phyloP scores from a whole-genome alignment of 805 yeast genomes.

The Blastobotrys muscicola region DNA sequence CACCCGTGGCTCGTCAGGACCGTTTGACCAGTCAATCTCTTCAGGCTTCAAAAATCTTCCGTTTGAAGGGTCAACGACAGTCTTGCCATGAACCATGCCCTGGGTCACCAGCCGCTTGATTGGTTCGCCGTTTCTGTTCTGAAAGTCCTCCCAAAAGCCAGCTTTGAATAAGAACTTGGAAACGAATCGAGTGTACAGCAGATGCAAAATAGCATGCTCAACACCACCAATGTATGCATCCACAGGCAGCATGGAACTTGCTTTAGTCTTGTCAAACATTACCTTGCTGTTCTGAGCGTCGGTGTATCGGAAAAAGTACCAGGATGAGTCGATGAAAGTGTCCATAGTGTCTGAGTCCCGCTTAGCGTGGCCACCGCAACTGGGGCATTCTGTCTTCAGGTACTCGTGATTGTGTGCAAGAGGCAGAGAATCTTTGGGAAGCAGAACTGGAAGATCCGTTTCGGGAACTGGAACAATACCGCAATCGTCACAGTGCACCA shows the following conservation, averaged over 20 bases:
- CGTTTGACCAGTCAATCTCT: constrained; percentile 44
- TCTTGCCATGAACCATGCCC: constrained; percentile 97
- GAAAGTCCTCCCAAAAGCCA: constrained; percentile 50
- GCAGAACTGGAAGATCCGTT: constrained; percentile 66
- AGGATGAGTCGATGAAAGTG: constrained; percentile 94
- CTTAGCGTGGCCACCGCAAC: constrained; percentile 56
- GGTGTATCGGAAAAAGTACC: constrained; percentile 84
- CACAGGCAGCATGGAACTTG: constrained; percentile 59
- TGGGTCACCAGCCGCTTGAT: constrained; percentile 74
- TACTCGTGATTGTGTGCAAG: constrained; percentile 57
- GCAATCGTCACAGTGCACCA: constrained; percentile 75
- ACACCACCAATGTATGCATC: constrained; percentile 91
- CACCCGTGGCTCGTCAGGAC: constrained; percentile 34
- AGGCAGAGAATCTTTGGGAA: constrained; percentile 67
- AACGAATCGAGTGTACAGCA: constrained; percentile 77
- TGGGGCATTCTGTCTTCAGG: constrained; percentile 69
- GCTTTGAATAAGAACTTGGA: constrained; percentile 63
- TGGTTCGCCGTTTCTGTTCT: constrained; percentile 56
- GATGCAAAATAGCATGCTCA: constrained; percentile 91
- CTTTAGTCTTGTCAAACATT: constrained; percentile 47
- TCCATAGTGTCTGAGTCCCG: constrained; percentile 99
- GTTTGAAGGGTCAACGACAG: constrained; percentile 59
- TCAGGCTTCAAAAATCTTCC: constrained; percentile 73
- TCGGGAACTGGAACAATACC: constrained; percentile 93
- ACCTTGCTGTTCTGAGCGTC: constrained; percentile 53